Evolutionary conservation across 495 filamentous ascomycete genomes (phyloP).

Genomic region (Beverwykella pulmonaria): DNA sequence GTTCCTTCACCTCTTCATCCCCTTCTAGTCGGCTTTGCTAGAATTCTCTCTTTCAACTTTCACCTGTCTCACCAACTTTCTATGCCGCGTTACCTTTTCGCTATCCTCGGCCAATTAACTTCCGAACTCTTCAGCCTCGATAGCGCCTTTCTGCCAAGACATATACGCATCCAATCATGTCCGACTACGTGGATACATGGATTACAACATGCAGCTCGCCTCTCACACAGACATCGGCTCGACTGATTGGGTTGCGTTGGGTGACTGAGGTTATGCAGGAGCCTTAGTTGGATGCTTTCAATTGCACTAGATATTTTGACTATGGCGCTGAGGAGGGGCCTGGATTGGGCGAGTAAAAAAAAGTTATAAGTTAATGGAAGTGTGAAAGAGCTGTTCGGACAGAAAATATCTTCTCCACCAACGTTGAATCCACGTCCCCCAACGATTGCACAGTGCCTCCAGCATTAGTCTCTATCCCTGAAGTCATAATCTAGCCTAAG

Average conservation of each 20-base stretch:
- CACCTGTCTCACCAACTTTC: too few relatives aligned
- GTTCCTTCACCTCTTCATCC: too few relatives aligned
- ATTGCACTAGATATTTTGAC: not conserved
- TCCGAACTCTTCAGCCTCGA: not conserved
- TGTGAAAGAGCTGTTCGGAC: not conserved
- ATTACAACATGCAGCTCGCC: conserved; percentile 4
- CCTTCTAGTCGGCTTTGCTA: too few relatives aligned
- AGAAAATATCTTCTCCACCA: too few relatives aligned
- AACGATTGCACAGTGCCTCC: too few relatives aligned
- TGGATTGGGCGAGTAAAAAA: conserved; percentile 15
- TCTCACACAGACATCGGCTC: not conserved
- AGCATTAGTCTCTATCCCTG: too few relatives aligned
- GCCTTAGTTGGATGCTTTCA: too few relatives aligned
- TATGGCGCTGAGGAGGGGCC: conserved; percentile 5
- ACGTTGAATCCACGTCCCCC: too few relatives aligned
- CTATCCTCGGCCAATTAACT: not conserved
- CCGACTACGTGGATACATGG: conserved; percentile 7
- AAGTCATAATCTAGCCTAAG: too few relatives aligned
- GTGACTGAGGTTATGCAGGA: too few relatives aligned
- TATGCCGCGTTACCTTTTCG: too few relatives aligned
- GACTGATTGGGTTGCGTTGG: not conserved
- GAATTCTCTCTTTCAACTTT: too few relatives aligned
- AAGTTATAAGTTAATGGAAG: conserved; percentile 18
- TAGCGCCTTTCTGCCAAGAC: not conserved
- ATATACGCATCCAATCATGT: conserved; percentile 1